Evolutionary conservation across 768 basidiomycete species (phyloP).

Genomic region (Tubosaeta brunneosetosa): DNA sequence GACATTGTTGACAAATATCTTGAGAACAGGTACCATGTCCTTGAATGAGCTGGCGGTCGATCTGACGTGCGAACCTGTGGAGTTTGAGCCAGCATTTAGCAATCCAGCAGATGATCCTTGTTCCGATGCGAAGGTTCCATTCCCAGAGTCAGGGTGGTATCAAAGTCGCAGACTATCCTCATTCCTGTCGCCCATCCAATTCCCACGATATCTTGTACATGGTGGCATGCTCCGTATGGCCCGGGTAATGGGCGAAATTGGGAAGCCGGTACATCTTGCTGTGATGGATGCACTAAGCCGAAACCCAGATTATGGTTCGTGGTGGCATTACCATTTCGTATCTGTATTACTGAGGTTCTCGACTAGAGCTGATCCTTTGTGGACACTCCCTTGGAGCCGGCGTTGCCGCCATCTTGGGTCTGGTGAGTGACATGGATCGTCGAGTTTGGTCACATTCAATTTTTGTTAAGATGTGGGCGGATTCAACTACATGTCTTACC

Average conservation of each 20-base stretch:
- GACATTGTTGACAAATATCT: constrained; percentile 1
- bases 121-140: constrained; percentile 33
- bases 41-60: constrained; percentile 85
- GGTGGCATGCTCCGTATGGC: constrained; percentile 81
- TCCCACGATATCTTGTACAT: constrained; percentile 59
- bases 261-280: constrained; percentile 73
- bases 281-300: constrained; percentile 63
- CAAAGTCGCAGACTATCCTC: constrained; percentile 24
- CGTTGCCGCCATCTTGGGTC: constrained; percentile 67
- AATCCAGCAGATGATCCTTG: constrained; percentile 23
- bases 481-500: constrained; percentile 71
- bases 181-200: constrained; percentile 17
- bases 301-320: constrained; percentile 71
- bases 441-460: background rate
- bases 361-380: constrained; percentile 63
- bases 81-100: constrained; percentile 54
- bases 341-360: constrained; percentile 1
- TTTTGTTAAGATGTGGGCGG: constrained; percentile 70
- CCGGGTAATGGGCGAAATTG: constrained; percentile 67
- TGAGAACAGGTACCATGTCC: constrained; percentile 66
- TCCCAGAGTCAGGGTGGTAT: constrained; percentile 27
- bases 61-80: constrained; percentile 72
- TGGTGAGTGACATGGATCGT: constrained; percentile 42
- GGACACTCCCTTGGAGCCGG: constrained; percentile 86
- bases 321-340: background rate